These are phyloP conservation scores for Lentithecium fluviatile DNA, from an alignment of 495 filamentous ascomycete species.

Conservation along the genomic window DNA sequence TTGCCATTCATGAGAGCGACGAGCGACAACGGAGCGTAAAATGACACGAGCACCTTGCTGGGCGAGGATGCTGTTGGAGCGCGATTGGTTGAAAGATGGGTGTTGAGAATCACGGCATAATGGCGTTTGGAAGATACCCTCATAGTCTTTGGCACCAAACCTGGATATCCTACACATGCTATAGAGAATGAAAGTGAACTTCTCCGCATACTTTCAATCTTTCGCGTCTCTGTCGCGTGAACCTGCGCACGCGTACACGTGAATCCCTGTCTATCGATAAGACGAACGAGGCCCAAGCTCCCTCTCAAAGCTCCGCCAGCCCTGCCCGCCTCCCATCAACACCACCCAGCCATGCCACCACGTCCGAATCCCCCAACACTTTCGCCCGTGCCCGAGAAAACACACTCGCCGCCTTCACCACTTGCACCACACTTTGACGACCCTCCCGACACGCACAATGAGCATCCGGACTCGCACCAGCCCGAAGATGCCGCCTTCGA, in stretches of 20 bases:
- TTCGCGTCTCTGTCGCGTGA: too few relatives aligned
- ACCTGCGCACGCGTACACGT: too few relatives aligned
- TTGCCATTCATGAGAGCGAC: neutral
- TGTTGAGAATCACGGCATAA: neutral
- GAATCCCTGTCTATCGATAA: conserved; percentile 32
- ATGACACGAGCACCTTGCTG: too few relatives aligned
- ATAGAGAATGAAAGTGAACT: too few relatives aligned
- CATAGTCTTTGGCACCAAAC: too few relatives aligned
- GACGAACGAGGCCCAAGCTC: conserved; percentile 18
- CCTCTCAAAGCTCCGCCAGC: conserved; percentile 26
- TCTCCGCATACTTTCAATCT: too few relatives aligned
- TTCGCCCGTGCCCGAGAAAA: conserved; percentile 33
- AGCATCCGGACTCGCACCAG: conserved; percentile 46
- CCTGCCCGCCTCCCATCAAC: conserved; percentile 34
- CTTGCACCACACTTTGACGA: conserved; percentile 23
- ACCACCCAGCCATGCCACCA: conserved; percentile 29
- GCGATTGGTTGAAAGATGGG: too few relatives aligned
- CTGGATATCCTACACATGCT: too few relatives aligned
- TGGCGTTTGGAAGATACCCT: neutral
- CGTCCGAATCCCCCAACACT: conserved; percentile 30
- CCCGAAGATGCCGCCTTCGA: conserved; percentile 29
- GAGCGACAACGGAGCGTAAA: too few relatives aligned
- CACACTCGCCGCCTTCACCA: conserved; percentile 36
- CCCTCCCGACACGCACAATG: conserved; percentile 47
- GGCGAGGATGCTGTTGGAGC: too few relatives aligned